Evolutionary conservation across 108 stramenopile genomes (phyloP).

Genomic region (Stephanodiscus triporus): DNA sequence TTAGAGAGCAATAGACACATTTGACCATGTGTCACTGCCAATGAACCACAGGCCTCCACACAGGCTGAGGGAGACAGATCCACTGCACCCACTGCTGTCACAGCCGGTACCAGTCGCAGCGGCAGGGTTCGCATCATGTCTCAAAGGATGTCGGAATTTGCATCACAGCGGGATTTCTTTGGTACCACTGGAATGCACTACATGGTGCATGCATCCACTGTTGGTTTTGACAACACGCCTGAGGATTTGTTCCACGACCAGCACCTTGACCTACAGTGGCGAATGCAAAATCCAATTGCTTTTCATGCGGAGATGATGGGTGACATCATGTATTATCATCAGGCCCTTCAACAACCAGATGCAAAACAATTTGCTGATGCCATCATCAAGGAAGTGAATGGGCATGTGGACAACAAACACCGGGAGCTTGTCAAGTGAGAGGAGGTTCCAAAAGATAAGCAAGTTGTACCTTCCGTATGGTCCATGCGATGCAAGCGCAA

Average conservation of each 20-base stretch:
- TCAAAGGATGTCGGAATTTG: too few relatives aligned
- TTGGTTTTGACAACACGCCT: neutral
- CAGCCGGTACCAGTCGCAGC: too few relatives aligned
- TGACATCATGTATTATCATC: slow-evolving; percentile 33
- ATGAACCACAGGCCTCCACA: too few relatives aligned
- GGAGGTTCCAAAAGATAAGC: slow-evolving; percentile 6
- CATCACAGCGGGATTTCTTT: neutral
- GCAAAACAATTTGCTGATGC: slow-evolving; percentile 18
- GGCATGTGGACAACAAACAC: slow-evolving; percentile 5
- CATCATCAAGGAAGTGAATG: slow-evolving; percentile 27
- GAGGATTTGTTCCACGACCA: slow-evolving; percentile 2
- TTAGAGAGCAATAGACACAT: too few relatives aligned
- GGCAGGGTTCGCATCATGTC: too few relatives aligned
- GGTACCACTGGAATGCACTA: neutral
- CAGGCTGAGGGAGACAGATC: too few relatives aligned
- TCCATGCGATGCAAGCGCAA: slow-evolving; percentile 29
- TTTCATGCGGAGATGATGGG: slow-evolving; percentile 12
- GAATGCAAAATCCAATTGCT: slow-evolving; percentile 17
- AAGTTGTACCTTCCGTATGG: slow-evolving; percentile 32
- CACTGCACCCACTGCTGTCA: too few relatives aligned
- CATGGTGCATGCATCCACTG: neutral
- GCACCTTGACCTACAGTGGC: neutral
- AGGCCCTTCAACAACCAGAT: slow-evolving; percentile 29
- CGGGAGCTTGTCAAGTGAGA: slow-evolving; percentile 12
- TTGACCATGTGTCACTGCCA: too few relatives aligned